phyloP scores from a whole-genome alignment of 2,329 filamentous ascomycete genomes.

The Herpotrichia juniperi region DNA sequence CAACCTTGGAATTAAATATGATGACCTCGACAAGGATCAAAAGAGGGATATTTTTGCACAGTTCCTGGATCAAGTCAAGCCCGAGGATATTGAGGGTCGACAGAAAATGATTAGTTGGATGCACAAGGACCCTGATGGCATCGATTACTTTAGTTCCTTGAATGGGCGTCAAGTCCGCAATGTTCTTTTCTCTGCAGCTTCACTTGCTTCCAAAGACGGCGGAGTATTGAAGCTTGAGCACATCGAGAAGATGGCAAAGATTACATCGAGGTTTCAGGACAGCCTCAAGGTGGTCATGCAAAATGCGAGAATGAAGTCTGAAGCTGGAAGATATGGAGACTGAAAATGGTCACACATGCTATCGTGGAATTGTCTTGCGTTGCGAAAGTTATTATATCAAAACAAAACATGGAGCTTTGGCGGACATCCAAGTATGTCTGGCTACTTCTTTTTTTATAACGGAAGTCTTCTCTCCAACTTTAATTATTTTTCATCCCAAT shows the following conservation, averaged over 20 bases:
- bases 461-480: too few species aligned
- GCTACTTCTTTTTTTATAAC: too few species aligned
- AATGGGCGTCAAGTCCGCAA: slow-evolving; percentile 16
- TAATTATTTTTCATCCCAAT: too few species aligned
- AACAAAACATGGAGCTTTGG: too few species aligned
- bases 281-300: background rate
- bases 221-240: background rate
- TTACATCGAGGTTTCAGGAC: slow-evolving; percentile 2
- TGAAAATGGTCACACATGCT: too few species aligned
- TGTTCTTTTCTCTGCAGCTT: slow-evolving; percentile 9
- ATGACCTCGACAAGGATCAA: slow-evolving; percentile 7
- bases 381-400: too few species aligned
- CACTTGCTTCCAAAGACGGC: background rate
- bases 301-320: background rate
- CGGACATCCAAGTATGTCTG: too few species aligned
- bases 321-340: background rate
- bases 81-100: slow-evolving; percentile 1
- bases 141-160: slow-evolving; percentile 9
- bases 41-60: slow-evolving; percentile 4
- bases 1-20: slow-evolving; percentile 27
- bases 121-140: slow-evolving; percentile 1
- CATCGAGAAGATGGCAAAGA: background rate
- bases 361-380: too few species aligned
- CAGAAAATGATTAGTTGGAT: slow-evolving; percentile 9
- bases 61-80: slow-evolving; percentile 2